Conservation (phyloP, 441 rosid genomes). For the Manihot esculenta region DNA sequence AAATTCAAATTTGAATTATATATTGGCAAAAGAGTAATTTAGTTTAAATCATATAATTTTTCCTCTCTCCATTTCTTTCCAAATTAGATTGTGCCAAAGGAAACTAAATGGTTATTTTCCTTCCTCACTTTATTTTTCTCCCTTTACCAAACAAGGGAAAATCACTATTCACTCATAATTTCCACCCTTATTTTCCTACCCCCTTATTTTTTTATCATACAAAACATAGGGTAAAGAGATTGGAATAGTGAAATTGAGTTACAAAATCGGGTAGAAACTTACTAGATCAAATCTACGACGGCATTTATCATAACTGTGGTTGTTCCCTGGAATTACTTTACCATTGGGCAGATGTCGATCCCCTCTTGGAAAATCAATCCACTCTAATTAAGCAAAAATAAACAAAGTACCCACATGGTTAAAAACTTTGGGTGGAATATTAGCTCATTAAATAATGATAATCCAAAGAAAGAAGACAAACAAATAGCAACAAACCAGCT, state of each 20-base stretch:
- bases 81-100: too few relatives aligned
- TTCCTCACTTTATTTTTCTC: too few relatives aligned
- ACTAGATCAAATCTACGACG: conserved; percentile 96
- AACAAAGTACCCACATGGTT: conserved; percentile 10
- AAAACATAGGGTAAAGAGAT: neutral
- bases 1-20: too few relatives aligned
- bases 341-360: conserved; percentile 77
- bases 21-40: too few relatives aligned
- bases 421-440: conserved; percentile 6
- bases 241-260: neutral
- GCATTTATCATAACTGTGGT: conserved; percentile 86
- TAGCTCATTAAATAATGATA: neutral
- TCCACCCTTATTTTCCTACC: too few relatives aligned
- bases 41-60: too few relatives aligned
- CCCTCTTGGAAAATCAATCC: conserved; percentile 98
- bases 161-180: too few relatives aligned
- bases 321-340: conserved; percentile 63
- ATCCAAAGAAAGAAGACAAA: conserved; percentile 11
- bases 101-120: too few relatives aligned
- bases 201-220: too few relatives aligned
- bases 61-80: too few relatives aligned
- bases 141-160: too few relatives aligned
- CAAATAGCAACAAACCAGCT: conserved; percentile 12
- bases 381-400: conserved; percentile 50
- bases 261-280: conserved; percentile 30